These are phyloP conservation scores for Irpex sp. DNA, from an alignment of 1,284 basidiomycete genomes.

Conservation along the genomic window DNA sequence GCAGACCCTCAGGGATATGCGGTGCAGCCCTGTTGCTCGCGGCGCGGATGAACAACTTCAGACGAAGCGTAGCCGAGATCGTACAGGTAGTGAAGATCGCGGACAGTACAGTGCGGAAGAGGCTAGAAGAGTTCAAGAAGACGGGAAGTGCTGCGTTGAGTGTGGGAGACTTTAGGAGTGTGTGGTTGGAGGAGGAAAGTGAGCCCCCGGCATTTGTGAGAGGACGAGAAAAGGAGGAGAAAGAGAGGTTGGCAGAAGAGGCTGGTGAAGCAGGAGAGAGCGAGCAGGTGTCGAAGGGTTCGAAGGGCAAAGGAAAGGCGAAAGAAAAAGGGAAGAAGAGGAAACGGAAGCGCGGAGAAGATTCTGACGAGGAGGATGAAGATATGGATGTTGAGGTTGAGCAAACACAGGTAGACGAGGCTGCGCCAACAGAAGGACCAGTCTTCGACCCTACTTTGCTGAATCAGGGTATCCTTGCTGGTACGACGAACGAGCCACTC, in stretches of 20 bases:
- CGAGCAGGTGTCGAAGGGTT: constrained; percentile 23
- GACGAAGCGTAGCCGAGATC: constrained; percentile 90
- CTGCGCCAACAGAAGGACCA: constrained; percentile 14
- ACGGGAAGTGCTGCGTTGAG: constrained; percentile 87
- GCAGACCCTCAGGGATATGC: constrained; percentile 95
- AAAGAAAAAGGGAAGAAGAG: constrained; percentile 38
- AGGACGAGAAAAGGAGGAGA: constrained; percentile 69
- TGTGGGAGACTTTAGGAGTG: constrained; percentile 87
- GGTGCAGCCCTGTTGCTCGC: constrained; percentile 94
- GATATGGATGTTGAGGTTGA: constrained; percentile 36
- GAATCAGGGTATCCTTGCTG: constrained; percentile 43
- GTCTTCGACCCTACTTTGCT: constrained; percentile 43
- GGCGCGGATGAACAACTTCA: constrained; percentile 97
- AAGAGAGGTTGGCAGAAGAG: constrained; percentile 42
- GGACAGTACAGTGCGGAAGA: constrained; percentile 89
- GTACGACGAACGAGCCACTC: constrained; percentile 23
- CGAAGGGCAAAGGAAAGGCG: constrained; percentile 33
- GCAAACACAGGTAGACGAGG: constrained; percentile 9
- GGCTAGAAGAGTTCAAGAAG: constrained; percentile 93
- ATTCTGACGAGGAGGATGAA: constrained; percentile 27
- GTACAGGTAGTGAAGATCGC: constrained; percentile 99
- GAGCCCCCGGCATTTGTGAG: constrained; percentile 88
- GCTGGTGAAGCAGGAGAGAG: constrained; percentile 22
- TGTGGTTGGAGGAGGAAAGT: constrained; percentile 90
- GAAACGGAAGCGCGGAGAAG: constrained; percentile 38